Conservation (phyloP, 129 eudicot species). For the Flaveria robusta region DNA sequence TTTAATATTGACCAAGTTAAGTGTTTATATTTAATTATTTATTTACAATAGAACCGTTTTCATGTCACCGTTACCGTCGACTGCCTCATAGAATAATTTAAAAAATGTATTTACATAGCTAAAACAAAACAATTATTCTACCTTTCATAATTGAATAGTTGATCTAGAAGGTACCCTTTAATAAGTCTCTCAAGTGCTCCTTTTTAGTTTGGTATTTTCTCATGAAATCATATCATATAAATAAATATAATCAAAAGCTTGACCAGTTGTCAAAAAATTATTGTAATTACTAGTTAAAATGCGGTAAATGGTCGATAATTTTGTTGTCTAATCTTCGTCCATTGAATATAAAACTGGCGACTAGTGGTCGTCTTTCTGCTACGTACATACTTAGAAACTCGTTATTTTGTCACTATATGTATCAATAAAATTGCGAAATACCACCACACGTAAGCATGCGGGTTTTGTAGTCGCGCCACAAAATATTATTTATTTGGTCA, state of each 20-base stretch:
- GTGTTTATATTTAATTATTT: no score
- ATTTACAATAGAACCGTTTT: no score
- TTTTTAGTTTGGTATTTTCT: no score
- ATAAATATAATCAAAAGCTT: not conserved
- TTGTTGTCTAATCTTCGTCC: not conserved
- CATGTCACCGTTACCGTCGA: no score
- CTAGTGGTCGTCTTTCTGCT: not conserved
- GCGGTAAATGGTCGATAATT: not conserved
- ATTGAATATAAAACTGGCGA: slow-evolving; percentile 9
- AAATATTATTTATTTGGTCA: not conserved
- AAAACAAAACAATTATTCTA: no score
- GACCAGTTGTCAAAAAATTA: not conserved
- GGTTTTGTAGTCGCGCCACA: not conserved
- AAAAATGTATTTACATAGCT: no score
- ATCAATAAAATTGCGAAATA: not conserved
- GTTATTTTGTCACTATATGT: slow-evolving; percentile 11
- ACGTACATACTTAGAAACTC: not conserved
- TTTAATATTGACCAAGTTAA: no score
- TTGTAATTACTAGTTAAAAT: not conserved
- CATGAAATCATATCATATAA: no score
- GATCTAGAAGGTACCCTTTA: no score
- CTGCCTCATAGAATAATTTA: no score
- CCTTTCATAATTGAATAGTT: no score
- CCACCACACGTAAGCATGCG: not conserved
- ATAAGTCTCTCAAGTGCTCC: no score